These are phyloP conservation scores for Truncatella angustata DNA, from an alignment of 2,329 filamentous ascomycete genomes.

Conservation along the genomic window DNA sequence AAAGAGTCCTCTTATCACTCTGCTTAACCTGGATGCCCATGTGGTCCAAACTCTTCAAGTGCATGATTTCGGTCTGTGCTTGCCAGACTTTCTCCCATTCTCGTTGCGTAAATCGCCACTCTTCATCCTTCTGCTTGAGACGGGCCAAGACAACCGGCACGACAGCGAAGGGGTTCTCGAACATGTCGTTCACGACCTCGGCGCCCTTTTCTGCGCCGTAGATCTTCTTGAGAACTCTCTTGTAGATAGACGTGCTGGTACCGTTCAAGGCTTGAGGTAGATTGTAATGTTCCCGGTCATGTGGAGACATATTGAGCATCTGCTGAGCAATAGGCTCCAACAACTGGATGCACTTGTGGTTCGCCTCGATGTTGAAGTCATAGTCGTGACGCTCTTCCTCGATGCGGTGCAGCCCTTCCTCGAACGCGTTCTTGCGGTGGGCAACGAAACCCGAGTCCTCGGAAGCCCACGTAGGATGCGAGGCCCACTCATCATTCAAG, in stretches of 20 bases:
- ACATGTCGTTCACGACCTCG: slow-evolving; percentile 84
- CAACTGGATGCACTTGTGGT: slow-evolving; percentile 90
- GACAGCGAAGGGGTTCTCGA: slow-evolving; percentile 78
- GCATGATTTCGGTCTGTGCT: slow-evolving; percentile 89
- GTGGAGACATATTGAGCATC: slow-evolving; percentile 74
- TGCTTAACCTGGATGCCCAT: slow-evolving; percentile 89
- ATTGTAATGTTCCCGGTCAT: slow-evolving; percentile 71
- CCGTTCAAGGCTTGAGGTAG: slow-evolving; percentile 84
- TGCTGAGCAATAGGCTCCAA: slow-evolving; percentile 92
- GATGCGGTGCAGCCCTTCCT: slow-evolving; percentile 91
- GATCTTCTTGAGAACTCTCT: slow-evolving; percentile 95
- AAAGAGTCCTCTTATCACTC: slow-evolving; percentile 86
- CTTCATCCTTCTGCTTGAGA: slow-evolving; percentile 93
- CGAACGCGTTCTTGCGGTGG: slow-evolving; percentile 92
- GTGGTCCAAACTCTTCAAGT: slow-evolving; percentile 94
- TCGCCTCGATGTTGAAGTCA: slow-evolving; percentile 96
- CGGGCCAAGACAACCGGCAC: slow-evolving; percentile 85
- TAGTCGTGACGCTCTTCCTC: slow-evolving; percentile 99
- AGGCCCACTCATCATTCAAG: slow-evolving; percentile 97
- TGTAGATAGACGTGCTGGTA: slow-evolving; percentile 94
- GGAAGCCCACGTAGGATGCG: slow-evolving; percentile 97
- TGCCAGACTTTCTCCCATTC: slow-evolving; percentile 99
- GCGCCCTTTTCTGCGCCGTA: slow-evolving; percentile 83
- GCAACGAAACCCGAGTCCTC: slow-evolving; percentile 98
- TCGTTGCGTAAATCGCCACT: slow-evolving; percentile 94